phyloP scores from a whole-genome alignment of 208 protist genomes.

The Leptomonas pyrrhocoris region DNA sequence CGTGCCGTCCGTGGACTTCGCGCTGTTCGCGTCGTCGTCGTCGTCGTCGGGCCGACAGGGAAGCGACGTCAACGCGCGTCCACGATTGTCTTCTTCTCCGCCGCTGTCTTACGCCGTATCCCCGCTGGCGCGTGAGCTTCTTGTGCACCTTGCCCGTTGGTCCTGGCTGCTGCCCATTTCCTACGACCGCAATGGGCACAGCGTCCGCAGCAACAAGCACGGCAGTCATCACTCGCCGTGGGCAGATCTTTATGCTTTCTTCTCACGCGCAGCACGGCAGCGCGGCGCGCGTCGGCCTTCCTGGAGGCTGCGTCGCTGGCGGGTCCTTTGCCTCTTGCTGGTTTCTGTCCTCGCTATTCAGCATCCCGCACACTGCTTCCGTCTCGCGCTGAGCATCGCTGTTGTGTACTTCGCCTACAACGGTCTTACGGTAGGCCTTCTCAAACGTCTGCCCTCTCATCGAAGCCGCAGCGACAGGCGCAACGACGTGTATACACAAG shows the following conservation, averaged over 20 bases:
- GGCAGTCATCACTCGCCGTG: neutral
- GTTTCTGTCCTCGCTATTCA: neutral
- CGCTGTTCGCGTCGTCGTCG: neutral
- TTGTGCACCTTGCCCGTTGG: constrained; percentile 57
- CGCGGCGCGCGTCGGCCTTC: neutral
- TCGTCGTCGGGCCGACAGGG: neutral
- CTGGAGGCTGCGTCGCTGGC: constrained; percentile 5
- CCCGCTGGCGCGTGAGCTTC: constrained; percentile 54
- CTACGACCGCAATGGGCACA: constrained; percentile 27
- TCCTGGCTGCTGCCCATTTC: constrained; percentile 64
- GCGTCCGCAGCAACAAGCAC: neutral
- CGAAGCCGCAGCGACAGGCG: constrained; percentile 3
- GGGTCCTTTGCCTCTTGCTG: constrained; percentile 16
- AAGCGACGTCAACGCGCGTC: too few relatives aligned
- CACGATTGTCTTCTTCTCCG: neutral
- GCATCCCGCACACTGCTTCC: constrained; percentile 11
- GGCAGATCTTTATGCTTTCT: neutral
- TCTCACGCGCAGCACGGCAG: neutral
- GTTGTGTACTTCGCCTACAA: constrained; percentile 6
- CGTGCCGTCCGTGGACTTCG: constrained; percentile 29
- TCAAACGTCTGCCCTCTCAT: constrained; percentile 9
- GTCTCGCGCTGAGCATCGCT: neutral
- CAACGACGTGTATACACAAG: neutral
- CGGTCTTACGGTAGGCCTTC: constrained; percentile 12
- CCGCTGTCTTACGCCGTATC: constrained; percentile 40